Evolutionary conservation across 257 asterid species (phyloP).

Genomic region (Orobanche coerulescens): DNA sequence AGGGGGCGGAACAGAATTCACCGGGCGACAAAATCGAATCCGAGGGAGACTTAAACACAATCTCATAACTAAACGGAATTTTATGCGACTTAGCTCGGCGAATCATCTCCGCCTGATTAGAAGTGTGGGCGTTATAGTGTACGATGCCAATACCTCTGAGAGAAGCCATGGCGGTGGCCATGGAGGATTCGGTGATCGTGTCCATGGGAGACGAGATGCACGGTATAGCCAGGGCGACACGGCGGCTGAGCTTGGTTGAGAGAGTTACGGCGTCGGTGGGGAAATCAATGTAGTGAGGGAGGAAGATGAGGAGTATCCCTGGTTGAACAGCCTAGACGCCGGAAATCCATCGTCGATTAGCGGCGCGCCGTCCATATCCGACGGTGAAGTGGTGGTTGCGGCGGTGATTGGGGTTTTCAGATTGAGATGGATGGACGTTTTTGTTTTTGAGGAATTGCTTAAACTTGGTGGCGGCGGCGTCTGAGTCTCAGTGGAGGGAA

Average conservation of each 20-base stretch:
- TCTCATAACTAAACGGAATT: slow-evolving; percentile 50
- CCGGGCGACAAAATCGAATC: slow-evolving; percentile 45
- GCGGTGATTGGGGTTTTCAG: background rate
- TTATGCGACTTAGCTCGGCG: slow-evolving; percentile 62
- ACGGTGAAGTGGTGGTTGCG: background rate
- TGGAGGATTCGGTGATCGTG: slow-evolving; percentile 79
- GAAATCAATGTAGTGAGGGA: slow-evolving; percentile 88
- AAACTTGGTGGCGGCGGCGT: no score
- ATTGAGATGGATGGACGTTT: no score
- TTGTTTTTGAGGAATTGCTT: no score
- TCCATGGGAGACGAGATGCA: slow-evolving; percentile 97
- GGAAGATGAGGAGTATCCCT: slow-evolving; percentile 88
- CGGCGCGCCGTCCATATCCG: slow-evolving; percentile 21
- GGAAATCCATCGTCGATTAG: slow-evolving; percentile 64
- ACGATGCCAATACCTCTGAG: slow-evolving; percentile 66
- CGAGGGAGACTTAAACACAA: slow-evolving; percentile 38
- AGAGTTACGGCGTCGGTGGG: slow-evolving; percentile 71
- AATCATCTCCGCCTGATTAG: slow-evolving; percentile 52
- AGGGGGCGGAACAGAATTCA: slow-evolving; percentile 52
- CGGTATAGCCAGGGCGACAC: slow-evolving; percentile 56
- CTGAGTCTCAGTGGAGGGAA: no score
- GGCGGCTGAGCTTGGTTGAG: slow-evolving; percentile 62
- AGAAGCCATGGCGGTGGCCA: slow-evolving; percentile 90
- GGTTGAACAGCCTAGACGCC: slow-evolving; percentile 52
- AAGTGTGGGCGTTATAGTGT: slow-evolving; percentile 54